Percentiles rank a stretch among this genome's conserved stretches.
Conservation (phyloP, 1,284 basidiomycete genomes). For the Boletus calvinii region DNA sequence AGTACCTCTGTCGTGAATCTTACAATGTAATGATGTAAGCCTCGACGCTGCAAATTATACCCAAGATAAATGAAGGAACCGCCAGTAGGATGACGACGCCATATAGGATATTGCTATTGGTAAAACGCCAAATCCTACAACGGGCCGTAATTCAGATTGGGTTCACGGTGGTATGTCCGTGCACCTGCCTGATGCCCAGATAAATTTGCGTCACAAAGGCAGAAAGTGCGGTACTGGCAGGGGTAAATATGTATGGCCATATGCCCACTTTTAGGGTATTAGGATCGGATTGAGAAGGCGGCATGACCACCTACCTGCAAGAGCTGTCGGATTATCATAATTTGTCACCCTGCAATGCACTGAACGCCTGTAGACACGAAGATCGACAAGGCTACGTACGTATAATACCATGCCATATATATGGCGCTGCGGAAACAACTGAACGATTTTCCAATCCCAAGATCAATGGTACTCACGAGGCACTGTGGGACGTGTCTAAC, state of each 20-base stretch:
- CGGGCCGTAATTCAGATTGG: background rate
- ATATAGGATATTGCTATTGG: constrained; percentile 36
- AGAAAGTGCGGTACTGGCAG: constrained; percentile 41
- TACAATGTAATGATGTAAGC: constrained; percentile 40
- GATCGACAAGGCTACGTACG: background rate
- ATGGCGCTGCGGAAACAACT: constrained; percentile 7
- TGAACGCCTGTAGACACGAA: background rate
- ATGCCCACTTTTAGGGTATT: constrained; percentile 4
- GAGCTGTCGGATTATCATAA: constrained; percentile 9
- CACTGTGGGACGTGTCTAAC: constrained; percentile 45
- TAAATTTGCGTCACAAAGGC: constrained; percentile 41
- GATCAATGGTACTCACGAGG: constrained; percentile 14
- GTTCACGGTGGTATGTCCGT: no score
- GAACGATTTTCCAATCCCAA: background rate
- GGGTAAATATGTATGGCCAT: constrained; percentile 44
- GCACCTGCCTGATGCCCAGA: constrained; percentile 14
- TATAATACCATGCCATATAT: constrained; percentile 22
- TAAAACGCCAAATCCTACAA: constrained; percentile 33
- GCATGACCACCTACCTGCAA: constrained; percentile 9
- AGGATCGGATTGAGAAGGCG: background rate
- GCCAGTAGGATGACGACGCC: constrained; percentile 36
- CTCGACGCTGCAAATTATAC: constrained; percentile 37
- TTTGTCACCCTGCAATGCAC: constrained; percentile 14
- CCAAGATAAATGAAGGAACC: constrained; percentile 38
- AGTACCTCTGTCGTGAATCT: constrained; percentile 12